phyloP scores from a whole-genome alignment of 352 stramenopile genomes.

The Phytophthora palmivora region DNA sequence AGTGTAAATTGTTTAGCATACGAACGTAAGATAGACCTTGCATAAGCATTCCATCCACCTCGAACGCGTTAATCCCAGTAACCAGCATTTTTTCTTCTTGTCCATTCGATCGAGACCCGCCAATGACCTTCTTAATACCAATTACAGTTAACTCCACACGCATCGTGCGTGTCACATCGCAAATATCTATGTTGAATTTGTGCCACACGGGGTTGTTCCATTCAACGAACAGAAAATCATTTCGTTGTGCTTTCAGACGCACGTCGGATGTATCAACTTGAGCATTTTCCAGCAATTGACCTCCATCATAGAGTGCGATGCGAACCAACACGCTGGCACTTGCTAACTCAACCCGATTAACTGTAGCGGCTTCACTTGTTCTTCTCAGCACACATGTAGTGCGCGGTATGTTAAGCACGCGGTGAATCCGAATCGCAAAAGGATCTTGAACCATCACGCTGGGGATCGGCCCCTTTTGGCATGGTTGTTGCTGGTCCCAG shows the following conservation, averaged over 20 bases:
- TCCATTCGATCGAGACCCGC: conserved; percentile 26
- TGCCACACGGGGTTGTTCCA: conserved; percentile 79
- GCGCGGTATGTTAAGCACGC: conserved; percentile 80
- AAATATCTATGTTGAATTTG: conserved; percentile 79
- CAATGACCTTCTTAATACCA: conserved; percentile 67
- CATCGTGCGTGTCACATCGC: conserved; percentile 73
- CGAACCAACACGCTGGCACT: conserved; percentile 75
- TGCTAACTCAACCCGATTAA: conserved; percentile 52
- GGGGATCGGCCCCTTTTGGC: conserved; percentile 33
- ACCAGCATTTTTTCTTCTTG: conserved; percentile 73
- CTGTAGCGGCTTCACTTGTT: conserved; percentile 61
- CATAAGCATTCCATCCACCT: conserved; percentile 67
- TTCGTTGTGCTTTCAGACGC: conserved; percentile 64
- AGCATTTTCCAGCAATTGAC: conserved; percentile 63
- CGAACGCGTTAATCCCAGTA: conserved; percentile 81
- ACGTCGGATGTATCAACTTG: conserved; percentile 70
- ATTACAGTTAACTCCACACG: conserved; percentile 74
- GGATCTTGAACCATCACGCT: conserved; percentile 70
- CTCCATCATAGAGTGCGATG: conserved; percentile 76
- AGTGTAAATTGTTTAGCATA: conserved; percentile 82
- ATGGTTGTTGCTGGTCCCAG: conserved; percentile 49
- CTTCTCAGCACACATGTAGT: conserved; percentile 64
- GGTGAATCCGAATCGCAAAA: conserved; percentile 69
- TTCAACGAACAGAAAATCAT: conserved; percentile 70
- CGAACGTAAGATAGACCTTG: conserved; percentile 67